Evolutionary conservation across 2,329 filamentous ascomycete species (phyloP), one percentile per base, ranked within the genome.

Genomic region (Coniochaeta sp.): DNA sequence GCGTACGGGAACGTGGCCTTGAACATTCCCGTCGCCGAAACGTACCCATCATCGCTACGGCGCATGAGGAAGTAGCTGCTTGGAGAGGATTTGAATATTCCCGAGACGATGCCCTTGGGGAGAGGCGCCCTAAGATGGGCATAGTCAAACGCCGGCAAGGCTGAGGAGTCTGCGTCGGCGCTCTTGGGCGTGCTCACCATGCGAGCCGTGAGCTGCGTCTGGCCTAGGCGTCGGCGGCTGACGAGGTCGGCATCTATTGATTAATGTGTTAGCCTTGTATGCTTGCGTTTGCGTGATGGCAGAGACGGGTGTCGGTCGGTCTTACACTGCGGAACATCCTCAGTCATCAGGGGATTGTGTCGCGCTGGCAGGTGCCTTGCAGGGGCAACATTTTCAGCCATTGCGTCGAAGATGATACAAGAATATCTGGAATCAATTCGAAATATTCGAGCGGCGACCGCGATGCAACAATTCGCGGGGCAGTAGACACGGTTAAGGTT

Each of bases 41-140:
- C 85, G 73, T 85, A 95, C 63, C 91, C 91, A 71, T 96, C 91
- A 71, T 85, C 85, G 75, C 90, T 93, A 67, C 90, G 88, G 75
- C 91, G 88, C 90, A 99, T 99, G 67, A 99, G 79, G 74, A 98
- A 99, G 77, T 99, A 99, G 67, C 91, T 95, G 72, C 91, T 91
- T 6, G 95, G 93, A 71, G 87, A 87, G 62, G 87, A 88, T 69
- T 90, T 89, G 79, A 98, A 98, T 69, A 99, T 96, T 70, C 95
- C 95, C 6, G 93, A 96, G 31, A 87, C 85, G 67, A 98, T 88
- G 65, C 95, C 92, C 75, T 93, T 95, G 57, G 95, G 95, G 55
- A 99, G 79, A 16, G 95, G 93, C 62, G 93, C 93, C 70, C 93
- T 89, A 57, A 99, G 82, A 73, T 99, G 95, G 65, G 93, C 93